Evolutionary conservation across 225 moss, liverwort and hornwort species (phyloP).

Genomic region (Physcomitrium patens): DNA sequence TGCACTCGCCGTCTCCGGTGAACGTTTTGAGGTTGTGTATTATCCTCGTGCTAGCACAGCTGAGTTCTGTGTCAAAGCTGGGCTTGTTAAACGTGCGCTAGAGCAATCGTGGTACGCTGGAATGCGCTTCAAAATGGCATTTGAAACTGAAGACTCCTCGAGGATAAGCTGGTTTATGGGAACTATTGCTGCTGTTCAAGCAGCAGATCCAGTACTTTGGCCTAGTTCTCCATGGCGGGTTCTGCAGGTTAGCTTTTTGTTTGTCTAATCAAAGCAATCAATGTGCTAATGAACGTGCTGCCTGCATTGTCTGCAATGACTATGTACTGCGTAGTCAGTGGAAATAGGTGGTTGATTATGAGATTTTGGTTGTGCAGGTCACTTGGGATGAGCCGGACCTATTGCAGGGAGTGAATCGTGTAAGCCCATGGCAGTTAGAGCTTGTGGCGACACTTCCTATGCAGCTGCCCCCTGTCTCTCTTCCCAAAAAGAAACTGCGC

Average conservation of each 20-base stretch:
- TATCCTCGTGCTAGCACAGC: constrained; percentile 82
- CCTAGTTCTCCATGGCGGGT: constrained; percentile 84
- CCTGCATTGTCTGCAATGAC: background rate
- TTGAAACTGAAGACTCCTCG: constrained; percentile 86
- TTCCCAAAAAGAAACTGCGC: constrained; percentile 75
- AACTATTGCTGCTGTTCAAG: constrained; percentile 68
- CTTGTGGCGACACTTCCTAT: constrained; percentile 70
- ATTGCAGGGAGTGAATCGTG: constrained; percentile 71
- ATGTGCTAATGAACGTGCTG: background rate
- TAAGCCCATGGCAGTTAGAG: constrained; percentile 91
- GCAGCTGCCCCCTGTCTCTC: constrained; percentile 71
- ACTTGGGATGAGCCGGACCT: constrained; percentile 88
- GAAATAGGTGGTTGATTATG: background rate
- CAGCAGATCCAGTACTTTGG: constrained; percentile 67
- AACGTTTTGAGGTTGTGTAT: constrained; percentile 82
- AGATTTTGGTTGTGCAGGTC: constrained; percentile 47
- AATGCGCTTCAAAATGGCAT: constrained; percentile 90
- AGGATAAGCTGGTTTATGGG: constrained; percentile 89
- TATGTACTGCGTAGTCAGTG: background rate
- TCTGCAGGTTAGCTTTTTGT: constrained; percentile 58
- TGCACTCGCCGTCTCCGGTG: constrained; percentile 59
- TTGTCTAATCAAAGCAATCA: background rate
- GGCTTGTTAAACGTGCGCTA: constrained; percentile 59
- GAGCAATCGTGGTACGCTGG: constrained; percentile 70
- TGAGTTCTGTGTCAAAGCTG: constrained; percentile 83